phyloP scores from a whole-genome alignment of 140 eudicot genomes.

The Flaveria floridana region DNA sequence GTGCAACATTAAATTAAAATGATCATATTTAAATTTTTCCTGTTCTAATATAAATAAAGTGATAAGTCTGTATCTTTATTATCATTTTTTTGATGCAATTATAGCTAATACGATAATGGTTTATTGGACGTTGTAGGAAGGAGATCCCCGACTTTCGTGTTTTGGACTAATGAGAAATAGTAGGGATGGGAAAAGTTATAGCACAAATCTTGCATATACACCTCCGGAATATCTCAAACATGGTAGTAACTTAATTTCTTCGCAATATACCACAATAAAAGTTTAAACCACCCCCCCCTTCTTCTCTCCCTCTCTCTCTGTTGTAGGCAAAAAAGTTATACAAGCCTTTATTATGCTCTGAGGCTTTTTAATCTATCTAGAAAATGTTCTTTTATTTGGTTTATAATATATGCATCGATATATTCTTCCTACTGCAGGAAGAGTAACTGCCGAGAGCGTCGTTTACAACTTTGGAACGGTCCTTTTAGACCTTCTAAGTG shows the following conservation, averaged over 20 bases:
- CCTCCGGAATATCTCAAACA: slow-evolving; percentile 93
- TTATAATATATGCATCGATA: not conserved
- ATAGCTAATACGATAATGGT: slow-evolving; percentile 13
- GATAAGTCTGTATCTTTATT: not conserved
- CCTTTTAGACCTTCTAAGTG: slow-evolving; percentile 82
- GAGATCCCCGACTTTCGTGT: slow-evolving; percentile 92
- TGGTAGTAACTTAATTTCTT: slow-evolving; percentile 45
- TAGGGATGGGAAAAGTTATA: slow-evolving; percentile 85
- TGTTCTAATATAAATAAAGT: not conserved
- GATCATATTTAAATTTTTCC: not conserved
- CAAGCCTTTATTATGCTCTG: not conserved
- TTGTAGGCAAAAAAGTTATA: not conserved
- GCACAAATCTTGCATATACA: slow-evolving; percentile 93
- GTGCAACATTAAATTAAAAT: slow-evolving; percentile 26
- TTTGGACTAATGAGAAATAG: slow-evolving; percentile 91
- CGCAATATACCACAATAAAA: not conserved
- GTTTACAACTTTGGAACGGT: slow-evolving; percentile 86
- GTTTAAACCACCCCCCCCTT: not conserved
- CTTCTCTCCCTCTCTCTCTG: too few species aligned
- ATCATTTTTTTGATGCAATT: not conserved
- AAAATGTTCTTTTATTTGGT: not conserved
- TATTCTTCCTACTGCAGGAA: slow-evolving; percentile 49
- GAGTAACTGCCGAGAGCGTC: slow-evolving; percentile 87
- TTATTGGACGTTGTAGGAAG: slow-evolving; percentile 52
- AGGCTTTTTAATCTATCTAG: not conserved